Base-by-base conservation (phyloP, 1,139 yeast genomes). In the Hemisphaericaspora xylofermentans region DNA sequence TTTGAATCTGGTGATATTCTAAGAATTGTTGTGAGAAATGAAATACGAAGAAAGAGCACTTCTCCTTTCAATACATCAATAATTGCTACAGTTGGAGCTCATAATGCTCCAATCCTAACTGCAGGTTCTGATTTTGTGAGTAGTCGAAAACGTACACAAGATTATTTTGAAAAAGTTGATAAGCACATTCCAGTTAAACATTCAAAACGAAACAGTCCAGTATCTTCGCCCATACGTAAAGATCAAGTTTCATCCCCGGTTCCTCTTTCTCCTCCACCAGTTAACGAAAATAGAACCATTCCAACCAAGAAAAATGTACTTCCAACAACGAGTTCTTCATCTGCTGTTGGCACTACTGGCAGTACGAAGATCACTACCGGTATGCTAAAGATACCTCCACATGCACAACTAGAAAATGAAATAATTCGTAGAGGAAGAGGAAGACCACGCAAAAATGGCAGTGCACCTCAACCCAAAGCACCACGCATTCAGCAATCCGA, bases 321-420 rank as follows among this genome's bases (percentile, higher is more conserved):
- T 33, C 39, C 50, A 6, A 33, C 49, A n/a, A 44, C 48, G 2
- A n/a, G n/a, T 44, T 21, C 24, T 6, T n/a, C 29, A 13, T 4
- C 29, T n/a, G 29, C 6, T 26, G 29, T 26, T 26, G 29, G 37
- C 5, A 43, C 52, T 6, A 46, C 44, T 9, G 40, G 35, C 32
- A 22, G 28, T 10, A 61, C 61, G 40, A 68, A 88, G 53, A 80
- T 82, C 35, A 80, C 86, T 1, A 81, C 87, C 0, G 89, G 89
- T 1, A 83, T 82, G 87, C 62, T 84, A 37, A 56, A 52, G 38
- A 53, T 64, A 28, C 74, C 74, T 1, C 56, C 55, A 14, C 35
- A 36, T 24, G 30, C 38, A 3, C 38, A 54, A 39, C 42, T 58
- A 28, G 61, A 58, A 18, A 50, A 51, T n/a, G 51, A 50, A 22